Base-by-base conservation (phyloP, 257 asterid genomes). In the Cordia subcordata region DNA sequence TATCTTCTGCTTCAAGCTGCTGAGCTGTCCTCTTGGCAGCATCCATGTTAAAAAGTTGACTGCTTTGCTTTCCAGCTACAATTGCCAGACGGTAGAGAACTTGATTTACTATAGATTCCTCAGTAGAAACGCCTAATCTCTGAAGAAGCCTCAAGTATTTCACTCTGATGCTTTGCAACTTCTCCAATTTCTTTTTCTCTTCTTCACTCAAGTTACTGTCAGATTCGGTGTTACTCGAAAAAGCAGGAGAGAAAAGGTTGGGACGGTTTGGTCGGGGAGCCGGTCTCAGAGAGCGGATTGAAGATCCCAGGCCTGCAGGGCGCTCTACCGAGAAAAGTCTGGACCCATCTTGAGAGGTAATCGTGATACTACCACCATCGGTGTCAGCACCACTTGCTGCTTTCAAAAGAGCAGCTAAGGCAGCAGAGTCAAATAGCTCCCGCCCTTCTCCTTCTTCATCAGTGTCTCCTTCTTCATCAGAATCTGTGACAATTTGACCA, bases 251-350 rank as follows among this genome's bases (percentile, higher is more conserved):
- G 67, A 84, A 85, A 52, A 81, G 74, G 68, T 67, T 72, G 57
- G 96, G 75, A 9, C 77, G 95, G 65, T 55, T 80, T 53, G 81
- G 62, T 56, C 69, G 79, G 37, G 76, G 44, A 61, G 88, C 77
- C 56, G 98, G 85, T 56, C 94, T 72, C 77, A 88, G 57, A 37
- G 98, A 72, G 70, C 90, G 84, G 44, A 88, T 88, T 23, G 96
- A 85, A 68, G 98, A 76, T 49, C 98, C 98, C 69, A 92, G 69
- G 40, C 98, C 98, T 20, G 93, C 96, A 15, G 98, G 98, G 10
- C 90, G 92, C 78, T 92, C 98, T 21, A 88, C 85, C 4, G 95
- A 79, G 83, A 92, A 92, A 61, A 88, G 96, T 77, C 93, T 82
- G 18, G 98, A 83, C 38, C 94, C 96, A 58, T 92, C 98, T 69